Base-by-base conservation (phyloP, 1,284 basidiomycete species). In the Moesziomyces aphidis region DNA sequence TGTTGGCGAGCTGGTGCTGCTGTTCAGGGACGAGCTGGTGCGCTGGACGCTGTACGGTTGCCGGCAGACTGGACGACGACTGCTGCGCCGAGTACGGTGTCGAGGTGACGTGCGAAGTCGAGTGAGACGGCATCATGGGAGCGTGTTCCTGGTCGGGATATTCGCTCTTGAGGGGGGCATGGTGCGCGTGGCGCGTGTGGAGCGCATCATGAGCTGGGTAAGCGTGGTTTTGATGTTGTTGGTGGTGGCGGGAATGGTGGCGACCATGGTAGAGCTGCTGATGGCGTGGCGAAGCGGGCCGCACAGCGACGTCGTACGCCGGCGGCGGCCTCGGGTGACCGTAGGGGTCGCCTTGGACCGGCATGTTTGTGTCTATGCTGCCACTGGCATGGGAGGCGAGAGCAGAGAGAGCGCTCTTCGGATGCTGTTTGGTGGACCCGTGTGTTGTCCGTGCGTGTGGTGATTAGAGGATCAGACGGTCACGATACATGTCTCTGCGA, bases 1-100 rank as follows among this genome's bases (percentile, higher is more conserved):
- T 58, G 55, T 76, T 66, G 59, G 66, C 61, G 21, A 74, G 52
- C 36, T 74, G 72, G 15, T 63, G 52, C 43, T 70, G 72, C 56
- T 74, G 72, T 50, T 70, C 72, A 1, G 72, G 62, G 7, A 69
- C 65, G 50, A 73, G 71, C 52, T 55, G 56, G 24, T 57, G 50
- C 48, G 61, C 57, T 43, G 69, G 69, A 8, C 63, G 59, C 43
- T 73, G 69, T 5, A 60, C 53, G 7, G 60, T 53, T 0, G 69
- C 52, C 3, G 69, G 63, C 13, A 73, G 50, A 11, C 15, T 51
- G 54, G 43, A 48, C 11, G 58, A 42, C 1, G 44, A 9, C 5
- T 31, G 36, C 36, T 57, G 58, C 1, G 50, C 22, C 11, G 48
- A 6, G 36, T 51, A 59, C 0, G 39, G 15, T 42, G 39, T 42